phyloP scores from a whole-genome alignment of 495 filamentous ascomycete genomes.

The Penicillium crystallinum region DNA sequence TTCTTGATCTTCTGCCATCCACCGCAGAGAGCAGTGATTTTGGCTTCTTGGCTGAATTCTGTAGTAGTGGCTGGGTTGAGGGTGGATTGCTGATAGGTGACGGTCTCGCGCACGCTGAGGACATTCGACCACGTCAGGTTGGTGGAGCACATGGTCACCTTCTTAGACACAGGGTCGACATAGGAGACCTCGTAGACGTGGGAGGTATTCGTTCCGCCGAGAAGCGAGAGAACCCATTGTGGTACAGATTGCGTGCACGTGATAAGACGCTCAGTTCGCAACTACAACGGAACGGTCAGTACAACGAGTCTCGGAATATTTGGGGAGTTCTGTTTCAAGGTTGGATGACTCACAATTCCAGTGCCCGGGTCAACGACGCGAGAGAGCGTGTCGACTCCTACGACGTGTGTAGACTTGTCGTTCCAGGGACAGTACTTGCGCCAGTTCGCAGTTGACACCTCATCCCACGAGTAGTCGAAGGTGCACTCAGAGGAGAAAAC shows the following conservation, averaged over 20 bases:
- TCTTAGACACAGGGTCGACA: conserved; percentile 74
- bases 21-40: conserved; percentile 89
- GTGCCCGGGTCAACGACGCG: conserved; percentile 73
- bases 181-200: conserved; percentile 94
- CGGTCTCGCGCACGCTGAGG: conserved; percentile 82
- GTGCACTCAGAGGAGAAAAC: conserved; percentile 83
- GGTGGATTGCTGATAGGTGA: conserved; percentile 66
- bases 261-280: conserved; percentile 94
- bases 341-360: conserved; percentile 63
- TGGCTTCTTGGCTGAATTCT: conserved; percentile 77
- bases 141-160: conserved; percentile 87
- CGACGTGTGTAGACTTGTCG: conserved; percentile 86
- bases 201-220: conserved; percentile 67
- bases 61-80: conserved; percentile 54
- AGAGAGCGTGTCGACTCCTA: conserved; percentile 87
- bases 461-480: conserved; percentile 97
- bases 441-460: conserved; percentile 99
- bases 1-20: conserved; percentile 95
- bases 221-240: conserved; percentile 73
- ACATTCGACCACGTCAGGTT: conserved; percentile 90
- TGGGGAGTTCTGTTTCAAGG: background rate
- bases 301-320: background rate
- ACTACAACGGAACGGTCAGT: conserved; percentile 38
- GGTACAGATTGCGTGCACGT: conserved; percentile 88
- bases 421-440: conserved; percentile 99